Base-by-base conservation (phyloP, 257 asterid genomes). In the Paraleonurus japonicus region DNA sequence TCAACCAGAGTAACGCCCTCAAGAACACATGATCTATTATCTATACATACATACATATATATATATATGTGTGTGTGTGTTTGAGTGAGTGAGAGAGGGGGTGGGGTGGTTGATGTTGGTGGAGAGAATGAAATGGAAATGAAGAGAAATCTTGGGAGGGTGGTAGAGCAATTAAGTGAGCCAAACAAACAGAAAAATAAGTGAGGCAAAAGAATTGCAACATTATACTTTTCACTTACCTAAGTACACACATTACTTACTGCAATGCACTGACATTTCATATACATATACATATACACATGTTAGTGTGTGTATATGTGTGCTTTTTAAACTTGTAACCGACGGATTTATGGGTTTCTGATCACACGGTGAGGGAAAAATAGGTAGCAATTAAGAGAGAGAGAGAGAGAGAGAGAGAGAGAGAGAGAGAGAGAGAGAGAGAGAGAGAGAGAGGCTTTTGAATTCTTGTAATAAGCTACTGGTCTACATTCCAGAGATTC, bases 61-160 rank as follows among this genome's bases (percentile, higher is more conserved):
- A 15, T 27, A 5, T 65, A 19, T 20, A 24, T 50, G 27, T 45
- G 16, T 57, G 15, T 22, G 30, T 19, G 17, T 2, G 33, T 43
- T 17, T 45, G 53, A 3, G 17, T 32, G 69, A 58, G 62, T 20
- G 65, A 30, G 61, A 26, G 61, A 45, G 37, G 6, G 9, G 8
- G 28, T n/a, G n/a, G 45, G 12, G 63, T 20, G 55, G 70, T 41
- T 47, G 64, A 47, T 53, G 69, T 41, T 33, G 79, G 65, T 41
- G 72, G 57, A 51, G 71, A 64, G 35, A 43, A 43, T 13, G 83
- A 73, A 73, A 75, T 76, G 80, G 75, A 57, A 80, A 75, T 67
- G 77, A 79, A 79, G 83, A 74, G 84, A 74, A 75, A 84, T 76
- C 27, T 71, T 79, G 79, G 85, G 82, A 69, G 81, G 83, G 85